Evolutionary conservation across 1,284 basidiomycete species (phyloP).

Genomic region (Trametes versicolor): DNA sequence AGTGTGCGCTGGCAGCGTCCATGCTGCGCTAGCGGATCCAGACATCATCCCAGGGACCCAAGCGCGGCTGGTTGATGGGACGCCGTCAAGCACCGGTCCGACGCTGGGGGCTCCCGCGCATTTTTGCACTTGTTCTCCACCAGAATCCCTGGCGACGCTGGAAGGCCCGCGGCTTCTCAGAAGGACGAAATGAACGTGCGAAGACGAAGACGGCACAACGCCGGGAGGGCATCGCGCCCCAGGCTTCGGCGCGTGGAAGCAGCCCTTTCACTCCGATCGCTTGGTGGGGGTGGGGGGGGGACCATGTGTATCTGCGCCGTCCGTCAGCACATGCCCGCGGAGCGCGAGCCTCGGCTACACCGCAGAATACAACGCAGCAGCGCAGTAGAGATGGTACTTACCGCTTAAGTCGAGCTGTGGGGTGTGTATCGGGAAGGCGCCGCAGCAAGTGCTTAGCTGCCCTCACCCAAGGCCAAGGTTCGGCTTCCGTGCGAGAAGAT

Average conservation of each 20-base stretch:
- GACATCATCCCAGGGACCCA: too few species aligned
- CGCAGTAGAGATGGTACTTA: neutral
- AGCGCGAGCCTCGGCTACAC: conserved; percentile 7
- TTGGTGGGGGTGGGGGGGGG: neutral
- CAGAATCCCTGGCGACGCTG: neutral
- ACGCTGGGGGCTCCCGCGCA: too few species aligned
- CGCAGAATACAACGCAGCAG: conserved; percentile 21
- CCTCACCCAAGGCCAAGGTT: neutral
- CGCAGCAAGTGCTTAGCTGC: neutral
- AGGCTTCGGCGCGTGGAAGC: neutral
- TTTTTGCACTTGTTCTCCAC: too few species aligned
- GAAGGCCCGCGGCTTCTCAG: neutral
- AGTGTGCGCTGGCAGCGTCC: too few species aligned
- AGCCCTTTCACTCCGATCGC: neutral
- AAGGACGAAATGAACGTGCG: conserved; percentile 30
- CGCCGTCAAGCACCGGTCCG: too few species aligned
- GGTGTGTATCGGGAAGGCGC: neutral
- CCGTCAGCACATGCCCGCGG: conserved; percentile 14
- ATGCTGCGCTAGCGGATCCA: too few species aligned
- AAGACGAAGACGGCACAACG: conserved; percentile 20
- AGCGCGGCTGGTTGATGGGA: too few species aligned
- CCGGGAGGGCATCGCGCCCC: neutral
- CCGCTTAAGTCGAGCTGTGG: neutral
- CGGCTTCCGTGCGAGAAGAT: conserved; percentile 4
- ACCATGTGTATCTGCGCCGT: conserved; percentile 1